These are phyloP conservation scores for Tulasnella sp. DNA, from an alignment of 768 basidiomycete species.

Conservation along the genomic window DNA sequence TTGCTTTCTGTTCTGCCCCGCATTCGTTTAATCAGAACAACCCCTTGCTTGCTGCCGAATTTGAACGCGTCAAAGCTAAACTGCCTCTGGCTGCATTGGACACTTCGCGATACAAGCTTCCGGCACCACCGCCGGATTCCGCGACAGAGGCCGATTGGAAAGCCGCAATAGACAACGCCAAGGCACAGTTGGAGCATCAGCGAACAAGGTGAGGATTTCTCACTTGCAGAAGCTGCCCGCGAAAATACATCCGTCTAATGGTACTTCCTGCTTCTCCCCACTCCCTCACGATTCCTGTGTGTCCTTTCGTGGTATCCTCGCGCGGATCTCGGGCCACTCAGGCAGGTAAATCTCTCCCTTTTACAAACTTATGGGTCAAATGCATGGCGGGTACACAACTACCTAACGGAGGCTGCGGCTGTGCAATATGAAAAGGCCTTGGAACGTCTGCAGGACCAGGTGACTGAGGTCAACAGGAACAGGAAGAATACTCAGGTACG, in stretches of 20 bases:
- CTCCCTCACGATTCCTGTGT: not conserved
- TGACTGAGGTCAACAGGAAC: constrained; percentile 76
- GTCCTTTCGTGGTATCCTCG: constrained; percentile 9
- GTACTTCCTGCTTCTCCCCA: not conserved
- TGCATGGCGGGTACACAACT: constrained; percentile 87
- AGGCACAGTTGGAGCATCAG: constrained; percentile 77
- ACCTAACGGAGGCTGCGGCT: constrained; percentile 64
- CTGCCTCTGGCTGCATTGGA: constrained; percentile 57
- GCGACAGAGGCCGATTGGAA: constrained; percentile 69
- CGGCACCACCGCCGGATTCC: constrained; percentile 42
- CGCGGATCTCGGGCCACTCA: constrained; percentile 25
- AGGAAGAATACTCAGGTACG: constrained; percentile 73
- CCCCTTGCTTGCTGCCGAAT: constrained; percentile 56
- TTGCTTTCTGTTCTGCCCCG: constrained; percentile 1
- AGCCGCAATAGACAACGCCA: constrained; percentile 58
- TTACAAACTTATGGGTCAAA: constrained; percentile 81
- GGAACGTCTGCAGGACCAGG: constrained; percentile 67
- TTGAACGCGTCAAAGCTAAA: constrained; percentile 59
- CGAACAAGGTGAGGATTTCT: constrained; percentile 45
- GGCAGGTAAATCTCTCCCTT: constrained; percentile 71
- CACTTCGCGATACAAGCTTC: constrained; percentile 58
- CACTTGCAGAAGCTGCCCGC: no score
- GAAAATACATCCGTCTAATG: no score
- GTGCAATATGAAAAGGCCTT: constrained; percentile 56
- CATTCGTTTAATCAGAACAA: constrained; percentile 37